phyloP scores from a whole-genome alignment of 2,329 filamentous ascomycete genomes.

The Exophiala sp. region DNA sequence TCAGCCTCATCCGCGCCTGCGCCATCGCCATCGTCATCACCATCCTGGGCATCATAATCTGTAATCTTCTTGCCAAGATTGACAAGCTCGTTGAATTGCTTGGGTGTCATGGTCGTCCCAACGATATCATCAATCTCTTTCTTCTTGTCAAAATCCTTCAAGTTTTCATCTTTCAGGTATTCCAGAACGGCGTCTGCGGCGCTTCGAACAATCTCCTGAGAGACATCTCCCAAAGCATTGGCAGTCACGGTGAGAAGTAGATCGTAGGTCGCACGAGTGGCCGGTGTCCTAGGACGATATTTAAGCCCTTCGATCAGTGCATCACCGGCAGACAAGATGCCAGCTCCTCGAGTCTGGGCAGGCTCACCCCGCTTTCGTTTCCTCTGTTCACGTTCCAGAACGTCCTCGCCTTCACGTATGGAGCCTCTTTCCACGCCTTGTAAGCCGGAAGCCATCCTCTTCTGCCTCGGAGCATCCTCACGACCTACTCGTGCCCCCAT shows the following conservation, averaged over 20 bases:
- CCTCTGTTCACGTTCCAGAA: constrained; percentile 76
- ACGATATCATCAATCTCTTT: constrained; percentile 93
- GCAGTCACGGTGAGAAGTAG: constrained; percentile 89
- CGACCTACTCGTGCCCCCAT: constrained; percentile 85
- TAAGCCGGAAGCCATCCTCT: constrained; percentile 65
- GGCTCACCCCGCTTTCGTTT: constrained; percentile 77
- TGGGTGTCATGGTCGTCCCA: constrained; percentile 74
- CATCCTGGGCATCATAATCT: constrained; percentile 94
- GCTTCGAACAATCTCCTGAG: constrained; percentile 85
- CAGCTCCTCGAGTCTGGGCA: constrained; percentile 66
- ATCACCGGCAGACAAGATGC: constrained; percentile 79
- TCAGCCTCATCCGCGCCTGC: constrained; percentile 66
- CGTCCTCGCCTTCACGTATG: constrained; percentile 76
- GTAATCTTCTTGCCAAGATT: constrained; percentile 99
- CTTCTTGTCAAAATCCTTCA: constrained; percentile 98
- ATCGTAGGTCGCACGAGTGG: constrained; percentile 89
- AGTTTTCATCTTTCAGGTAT: constrained; percentile 86
- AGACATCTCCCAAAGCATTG: constrained; percentile 83
- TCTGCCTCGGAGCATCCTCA: constrained; percentile 75
- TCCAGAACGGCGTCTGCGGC: constrained; percentile 90
- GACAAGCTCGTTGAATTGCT: constrained; percentile 94
- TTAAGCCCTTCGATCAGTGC: constrained; percentile 84
- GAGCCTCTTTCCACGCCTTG: constrained; percentile 70
- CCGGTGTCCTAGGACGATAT: constrained; percentile 86
- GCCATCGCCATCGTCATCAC: constrained; percentile 78